phyloP scores from a whole-genome alignment of 495 filamentous ascomycete species.

The Aspergillus steynii region DNA sequence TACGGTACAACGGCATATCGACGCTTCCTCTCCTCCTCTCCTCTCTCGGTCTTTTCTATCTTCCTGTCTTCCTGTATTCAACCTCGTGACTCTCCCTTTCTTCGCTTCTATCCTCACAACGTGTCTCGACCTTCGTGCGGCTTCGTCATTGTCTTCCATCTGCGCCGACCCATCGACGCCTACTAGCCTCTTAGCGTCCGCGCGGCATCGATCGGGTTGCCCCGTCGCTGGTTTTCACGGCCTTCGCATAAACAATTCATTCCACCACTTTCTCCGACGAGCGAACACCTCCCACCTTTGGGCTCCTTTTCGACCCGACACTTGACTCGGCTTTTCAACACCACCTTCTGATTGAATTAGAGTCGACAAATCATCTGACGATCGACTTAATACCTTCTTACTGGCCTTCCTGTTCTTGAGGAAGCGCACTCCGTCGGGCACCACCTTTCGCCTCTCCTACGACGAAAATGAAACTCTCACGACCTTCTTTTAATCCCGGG shows the following conservation, averaged over 20 bases:
- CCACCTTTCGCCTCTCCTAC: constrained; percentile 7
- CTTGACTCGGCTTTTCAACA: neutral
- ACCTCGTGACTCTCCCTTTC: neutral
- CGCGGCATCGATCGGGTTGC: constrained; percentile 27
- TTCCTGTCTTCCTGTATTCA: neutral
- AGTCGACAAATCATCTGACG: neutral
- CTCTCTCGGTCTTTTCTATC: neutral
- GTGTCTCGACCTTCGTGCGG: neutral
- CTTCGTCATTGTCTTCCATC: neutral
- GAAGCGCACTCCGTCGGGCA: constrained; percentile 13
- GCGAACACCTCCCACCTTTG: neutral
- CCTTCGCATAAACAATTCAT: constrained; percentile 25
- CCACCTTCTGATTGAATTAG: neutral
- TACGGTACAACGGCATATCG: neutral
- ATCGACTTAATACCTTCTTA: neutral
- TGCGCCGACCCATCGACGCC: neutral
- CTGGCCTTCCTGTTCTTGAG: constrained; percentile 2
- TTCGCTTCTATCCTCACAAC: neutral
- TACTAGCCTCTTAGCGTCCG: constrained; percentile 20
- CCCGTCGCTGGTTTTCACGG: constrained; percentile 23
- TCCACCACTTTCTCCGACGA: constrained; percentile 8
- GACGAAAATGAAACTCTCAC: constrained; percentile 28
- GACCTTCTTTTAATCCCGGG: constrained; percentile 41
- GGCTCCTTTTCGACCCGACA: neutral
- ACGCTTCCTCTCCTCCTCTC: neutral